A percentile compares a stretch with the other conserved stretches of the same genome.
These are phyloP conservation scores for Stagonosporopsis vannaccii DNA, from an alignment of 2,329 filamentous ascomycete genomes.

Conservation along the genomic window DNA sequence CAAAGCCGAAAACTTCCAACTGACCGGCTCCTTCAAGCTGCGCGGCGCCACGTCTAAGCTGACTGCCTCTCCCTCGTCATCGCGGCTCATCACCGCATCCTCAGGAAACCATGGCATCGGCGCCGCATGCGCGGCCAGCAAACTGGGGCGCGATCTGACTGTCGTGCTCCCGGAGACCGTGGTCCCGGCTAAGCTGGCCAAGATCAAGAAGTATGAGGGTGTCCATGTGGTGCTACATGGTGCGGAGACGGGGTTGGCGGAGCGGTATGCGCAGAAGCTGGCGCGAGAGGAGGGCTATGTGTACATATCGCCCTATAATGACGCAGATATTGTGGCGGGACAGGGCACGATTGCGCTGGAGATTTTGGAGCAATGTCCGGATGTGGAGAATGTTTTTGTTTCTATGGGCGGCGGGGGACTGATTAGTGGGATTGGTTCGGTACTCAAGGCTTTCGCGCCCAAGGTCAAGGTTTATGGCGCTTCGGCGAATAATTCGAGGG, in stretches of 20 bases:
- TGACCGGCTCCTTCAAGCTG: conserved; percentile 16
- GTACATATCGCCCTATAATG: conserved; percentile 14
- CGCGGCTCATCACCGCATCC: conserved; percentile 6
- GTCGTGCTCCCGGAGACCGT: conserved; percentile 9
- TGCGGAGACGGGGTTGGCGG: conserved; percentile 1
- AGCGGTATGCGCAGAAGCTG: conserved; percentile 12
- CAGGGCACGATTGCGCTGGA: conserved; percentile 9
- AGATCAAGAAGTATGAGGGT: background rate
- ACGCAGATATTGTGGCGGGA: conserved; percentile 1
- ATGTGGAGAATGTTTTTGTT: conserved; percentile 8
- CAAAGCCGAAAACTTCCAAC: conserved; percentile 16
- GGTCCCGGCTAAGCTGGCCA: conserved; percentile 4
- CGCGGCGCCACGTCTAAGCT: conserved; percentile 12
- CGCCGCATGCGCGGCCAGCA: conserved; percentile 4
- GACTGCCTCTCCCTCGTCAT: background rate
- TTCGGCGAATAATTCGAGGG: conserved; percentile 1
- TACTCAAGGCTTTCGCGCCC: conserved; percentile 4
- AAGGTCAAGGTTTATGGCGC: conserved; percentile 2
- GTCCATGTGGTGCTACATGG: background rate
- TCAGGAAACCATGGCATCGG: conserved; percentile 10
- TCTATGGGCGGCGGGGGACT: conserved; percentile 11
- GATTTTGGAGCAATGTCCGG: conserved; percentile 5
- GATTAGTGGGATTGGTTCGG: conserved; percentile 9
- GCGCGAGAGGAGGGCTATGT: background rate
- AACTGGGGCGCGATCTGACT: conserved; percentile 4